A percentile compares a stretch with the other conserved stretches of the same genome.
Conservation (phyloP, 768 basidiomycete genomes). For the Amanita pseudoporphyria region DNA sequence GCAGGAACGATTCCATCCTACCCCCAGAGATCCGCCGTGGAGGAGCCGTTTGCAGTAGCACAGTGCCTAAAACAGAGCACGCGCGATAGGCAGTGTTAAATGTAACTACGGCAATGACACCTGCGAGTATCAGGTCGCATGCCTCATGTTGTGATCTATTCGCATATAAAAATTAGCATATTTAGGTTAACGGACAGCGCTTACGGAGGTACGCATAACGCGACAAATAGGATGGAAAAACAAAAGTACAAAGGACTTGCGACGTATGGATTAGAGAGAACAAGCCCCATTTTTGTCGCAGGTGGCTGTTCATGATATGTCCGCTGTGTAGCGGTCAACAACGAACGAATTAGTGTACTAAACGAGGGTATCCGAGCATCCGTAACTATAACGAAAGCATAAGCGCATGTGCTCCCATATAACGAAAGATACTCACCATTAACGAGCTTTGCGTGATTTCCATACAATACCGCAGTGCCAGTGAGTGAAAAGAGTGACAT, state of each 20-base stretch:
- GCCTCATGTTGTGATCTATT: slow-evolving; percentile 47
- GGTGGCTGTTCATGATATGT: slow-evolving; percentile 24
- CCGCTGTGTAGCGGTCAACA: slow-evolving; percentile 27
- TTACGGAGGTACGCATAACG: slow-evolving; percentile 46
- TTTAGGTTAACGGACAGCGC: slow-evolving; percentile 15
- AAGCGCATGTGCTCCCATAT: background rate
- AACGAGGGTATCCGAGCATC: slow-evolving; percentile 54
- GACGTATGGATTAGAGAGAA: slow-evolving; percentile 70
- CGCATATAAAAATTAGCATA: background rate
- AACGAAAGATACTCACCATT: slow-evolving; percentile 36
- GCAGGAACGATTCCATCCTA: slow-evolving; percentile 74
- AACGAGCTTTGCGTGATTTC: slow-evolving; percentile 58
- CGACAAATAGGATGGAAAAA: slow-evolving; percentile 42
- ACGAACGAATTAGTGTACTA: slow-evolving; percentile 34
- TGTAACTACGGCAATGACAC: slow-evolving; percentile 65
- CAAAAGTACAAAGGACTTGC: slow-evolving; percentile 54
- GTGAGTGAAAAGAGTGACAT: slow-evolving; percentile 48
- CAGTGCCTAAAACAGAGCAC: slow-evolving; percentile 72
- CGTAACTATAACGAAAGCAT: slow-evolving; percentile 32
- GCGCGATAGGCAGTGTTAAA: slow-evolving; percentile 81
- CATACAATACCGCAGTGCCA: slow-evolving; percentile 45
- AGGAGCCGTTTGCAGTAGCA: slow-evolving; percentile 87
- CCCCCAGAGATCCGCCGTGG: slow-evolving; percentile 47
- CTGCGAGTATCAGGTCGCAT: slow-evolving; percentile 82
- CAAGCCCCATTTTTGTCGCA: slow-evolving; percentile 23